Percentiles rank a stretch among this genome's conserved stretches.
Conservation (phyloP, 371 early-diverging fungal species). For the Mortierella polycephala region DNA sequence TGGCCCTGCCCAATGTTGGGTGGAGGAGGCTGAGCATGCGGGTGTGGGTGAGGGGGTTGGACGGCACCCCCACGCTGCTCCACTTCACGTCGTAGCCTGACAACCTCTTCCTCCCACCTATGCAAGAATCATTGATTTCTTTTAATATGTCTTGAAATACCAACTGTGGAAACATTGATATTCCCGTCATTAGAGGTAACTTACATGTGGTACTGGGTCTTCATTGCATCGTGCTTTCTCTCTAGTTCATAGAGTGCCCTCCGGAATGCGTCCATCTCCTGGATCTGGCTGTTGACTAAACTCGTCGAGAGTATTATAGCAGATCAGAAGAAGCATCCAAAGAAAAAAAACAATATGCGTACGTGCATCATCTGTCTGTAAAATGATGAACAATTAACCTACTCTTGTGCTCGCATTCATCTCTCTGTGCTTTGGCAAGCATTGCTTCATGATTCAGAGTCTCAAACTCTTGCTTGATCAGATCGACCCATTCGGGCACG, state of each 20-base stretch:
- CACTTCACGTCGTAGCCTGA: conserved; percentile 77
- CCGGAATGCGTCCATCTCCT: conserved; percentile 48
- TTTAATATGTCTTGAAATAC: too few species aligned
- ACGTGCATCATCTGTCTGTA: background rate
- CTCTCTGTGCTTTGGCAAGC: conserved; percentile 80
- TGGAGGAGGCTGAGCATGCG: conserved; percentile 56
- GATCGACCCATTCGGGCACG: conserved; percentile 84
- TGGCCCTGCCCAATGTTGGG: conserved; percentile 60
- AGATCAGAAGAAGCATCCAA: too few species aligned
- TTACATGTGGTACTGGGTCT: conserved; percentile 51
- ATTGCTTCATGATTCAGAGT: conserved; percentile 79
- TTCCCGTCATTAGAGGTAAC: background rate
- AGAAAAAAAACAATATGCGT: conserved; percentile 1
- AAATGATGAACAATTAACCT: conserved; percentile 42
- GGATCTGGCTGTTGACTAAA: conserved; percentile 42
- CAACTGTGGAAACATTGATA: background rate
- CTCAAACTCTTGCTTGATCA: conserved; percentile 86
- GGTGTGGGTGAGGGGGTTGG: conserved; percentile 44
- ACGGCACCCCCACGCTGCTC: conserved; percentile 57
- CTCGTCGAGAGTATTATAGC: too few species aligned
- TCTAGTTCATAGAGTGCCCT: conserved; percentile 51
- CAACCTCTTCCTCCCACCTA: conserved; percentile 83
- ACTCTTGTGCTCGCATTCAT: conserved; percentile 92
- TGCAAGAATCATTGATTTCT: background rate
- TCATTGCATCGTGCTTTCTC: conserved; percentile 50